Conservation (phyloP, 1,139 yeast genomes). For the Blastobotrys elegans region DNA sequence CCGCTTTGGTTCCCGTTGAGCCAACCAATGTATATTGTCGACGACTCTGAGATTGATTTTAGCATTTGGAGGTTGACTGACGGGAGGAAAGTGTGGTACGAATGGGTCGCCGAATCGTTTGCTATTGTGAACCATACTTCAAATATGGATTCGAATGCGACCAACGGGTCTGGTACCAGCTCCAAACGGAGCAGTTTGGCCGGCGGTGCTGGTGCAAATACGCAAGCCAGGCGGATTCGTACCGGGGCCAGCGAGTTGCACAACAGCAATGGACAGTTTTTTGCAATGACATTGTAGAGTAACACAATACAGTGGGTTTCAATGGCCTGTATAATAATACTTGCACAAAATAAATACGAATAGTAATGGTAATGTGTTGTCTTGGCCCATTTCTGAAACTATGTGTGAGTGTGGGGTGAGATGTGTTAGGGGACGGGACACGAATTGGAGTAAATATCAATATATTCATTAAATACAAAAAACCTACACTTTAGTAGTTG, state of each 20-base stretch:
- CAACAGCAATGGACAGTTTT: slow-evolving; percentile 25
- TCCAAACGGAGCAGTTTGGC: slow-evolving; percentile 6
- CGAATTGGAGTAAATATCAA: too few species aligned
- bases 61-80: slow-evolving; percentile 43
- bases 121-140: slow-evolving; percentile 7
- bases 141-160: not conserved
- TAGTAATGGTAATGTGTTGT: not conserved
- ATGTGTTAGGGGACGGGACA: too few species aligned
- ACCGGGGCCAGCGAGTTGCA: slow-evolving; percentile 26
- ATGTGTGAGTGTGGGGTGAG: too few species aligned
- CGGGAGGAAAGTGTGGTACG: slow-evolving; percentile 57
- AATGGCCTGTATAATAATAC: too few species aligned
- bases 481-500: not conserved
- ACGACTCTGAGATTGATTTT: slow-evolving; percentile 49
- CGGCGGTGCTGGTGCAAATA: not conserved
- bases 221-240: slow-evolving; percentile 19
- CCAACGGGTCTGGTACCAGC: not conserved
- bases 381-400: too few species aligned
- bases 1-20: slow-evolving; percentile 71
- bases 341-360: not conserved
- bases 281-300: slow-evolving; percentile 21
- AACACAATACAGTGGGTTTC: too few species aligned
- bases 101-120: slow-evolving; percentile 60
- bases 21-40: slow-evolving; percentile 46
- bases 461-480: not conserved